These are phyloP conservation scores for Yarrowia galli DNA, from an alignment of 1,139 yeast species.

Conservation along the genomic window DNA sequence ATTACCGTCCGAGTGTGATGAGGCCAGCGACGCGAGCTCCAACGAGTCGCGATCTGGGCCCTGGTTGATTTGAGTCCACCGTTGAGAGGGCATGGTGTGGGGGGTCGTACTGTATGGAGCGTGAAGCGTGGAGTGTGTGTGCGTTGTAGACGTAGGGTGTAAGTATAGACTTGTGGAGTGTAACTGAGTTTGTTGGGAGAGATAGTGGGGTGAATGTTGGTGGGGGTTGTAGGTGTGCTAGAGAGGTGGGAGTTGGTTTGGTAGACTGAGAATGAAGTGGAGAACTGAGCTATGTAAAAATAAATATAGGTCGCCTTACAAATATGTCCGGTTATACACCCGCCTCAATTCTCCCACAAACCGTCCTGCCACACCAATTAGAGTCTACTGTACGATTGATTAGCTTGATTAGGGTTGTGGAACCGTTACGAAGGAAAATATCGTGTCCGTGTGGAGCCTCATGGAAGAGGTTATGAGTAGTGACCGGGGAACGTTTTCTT, in stretches of 20 bases:
- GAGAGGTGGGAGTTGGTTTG: not conserved
- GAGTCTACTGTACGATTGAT: conserved; percentile 1
- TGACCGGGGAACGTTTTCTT: no score
- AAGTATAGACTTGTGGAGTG: not conserved
- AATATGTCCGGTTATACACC: not conserved
- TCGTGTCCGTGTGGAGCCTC: no score
- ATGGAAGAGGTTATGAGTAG: no score
- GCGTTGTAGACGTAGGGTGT: not conserved
- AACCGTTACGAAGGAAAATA: not conserved
- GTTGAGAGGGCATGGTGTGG: conserved; percentile 31
- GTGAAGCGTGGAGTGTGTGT: not conserved
- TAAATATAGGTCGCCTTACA: not conserved
- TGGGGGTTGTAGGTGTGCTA: not conserved
- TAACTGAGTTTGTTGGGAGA: not conserved
- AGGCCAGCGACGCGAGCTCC: conserved; percentile 52
- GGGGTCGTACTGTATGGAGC: no score
- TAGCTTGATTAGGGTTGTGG: not conserved
- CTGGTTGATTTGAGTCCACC: conserved; percentile 37
- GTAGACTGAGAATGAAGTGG: no score
- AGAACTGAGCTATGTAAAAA: no score
- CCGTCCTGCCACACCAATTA: conserved; percentile 7
- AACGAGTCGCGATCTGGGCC: conserved; percentile 46
- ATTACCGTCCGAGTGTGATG: conserved; percentile 46
- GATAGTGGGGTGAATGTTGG: not conserved
- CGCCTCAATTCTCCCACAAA: no score